Evolutionary conservation across 495 filamentous ascomycete species (phyloP), one percentile per base, ranked within the genome.

Genomic region (Aspergillus mulundensis): DNA sequence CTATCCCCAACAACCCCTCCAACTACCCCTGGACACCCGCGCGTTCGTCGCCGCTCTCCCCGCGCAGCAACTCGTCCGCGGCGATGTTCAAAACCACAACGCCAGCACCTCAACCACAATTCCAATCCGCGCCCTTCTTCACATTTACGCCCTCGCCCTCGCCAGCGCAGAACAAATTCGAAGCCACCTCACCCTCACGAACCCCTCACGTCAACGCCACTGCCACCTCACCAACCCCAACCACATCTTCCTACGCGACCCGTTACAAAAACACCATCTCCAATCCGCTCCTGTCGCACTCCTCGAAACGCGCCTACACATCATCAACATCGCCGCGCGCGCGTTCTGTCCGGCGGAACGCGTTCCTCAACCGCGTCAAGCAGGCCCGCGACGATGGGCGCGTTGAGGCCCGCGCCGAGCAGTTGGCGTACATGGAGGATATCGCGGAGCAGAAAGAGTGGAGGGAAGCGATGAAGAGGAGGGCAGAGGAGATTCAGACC

Each of bases 311-410:
- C 32, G 50, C 53, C 1, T 50, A 36, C 41, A 57, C 55, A 1
- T 50, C 59, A 3, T 46, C 61, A 12, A 23, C 11, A 18, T 58
- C 62, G 12, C 59, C 65, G 3, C 60, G 68, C 3, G 65, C 71
- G 48, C 67, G 70, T 56, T 61, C 60, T 5, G 69, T 69, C 36
- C 66, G 70, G 21, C 75, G 64, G 56, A 70, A 62, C 32, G 86
- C 88, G 50, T 98, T 95, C 61, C 70, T 97, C 25, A 83, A 87
- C 61, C 88, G 86, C 49, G 85, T 96, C n/a, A 76, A 84, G 62
- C 81, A 84, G 58, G 79, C 82, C 36, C 76, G 85, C 3, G 88
- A 95, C 63, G 78, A 68, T 83, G 86, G 81, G 67, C 85, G 69
- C 54, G 82, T 68, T 76, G 90, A 72, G 81, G 83, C 38, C 75